phyloP scores from a whole-genome alignment of 2,329 filamentous ascomycete genomes.

The Xylaria sp. region DNA sequence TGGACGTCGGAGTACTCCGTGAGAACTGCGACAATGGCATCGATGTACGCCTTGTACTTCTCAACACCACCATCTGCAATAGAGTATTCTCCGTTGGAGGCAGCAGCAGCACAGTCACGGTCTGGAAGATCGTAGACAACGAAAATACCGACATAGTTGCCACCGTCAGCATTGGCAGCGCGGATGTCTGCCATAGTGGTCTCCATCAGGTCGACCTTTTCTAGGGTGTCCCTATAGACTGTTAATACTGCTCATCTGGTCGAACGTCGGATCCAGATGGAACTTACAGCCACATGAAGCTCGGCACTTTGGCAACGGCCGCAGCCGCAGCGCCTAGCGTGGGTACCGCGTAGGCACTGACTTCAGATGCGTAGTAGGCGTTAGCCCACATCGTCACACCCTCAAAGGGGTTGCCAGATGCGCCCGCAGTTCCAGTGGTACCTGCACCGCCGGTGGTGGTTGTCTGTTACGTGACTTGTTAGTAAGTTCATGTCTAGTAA shows the following conservation, averaged over 20 bases:
- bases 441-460: slow-evolving; percentile 35
- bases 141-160: slow-evolving; percentile 53
- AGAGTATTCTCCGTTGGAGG: slow-evolving; percentile 62
- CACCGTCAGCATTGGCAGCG: slow-evolving; percentile 46
- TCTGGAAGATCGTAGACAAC: slow-evolving; percentile 65
- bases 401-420: slow-evolving; percentile 60
- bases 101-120: slow-evolving; percentile 62
- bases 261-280: not conserved
- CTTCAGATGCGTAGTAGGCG: slow-evolving; percentile 60
- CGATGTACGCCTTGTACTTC: slow-evolving; percentile 63
- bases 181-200: slow-evolving; percentile 53
- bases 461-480: slow-evolving; percentile 3
- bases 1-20: slow-evolving; percentile 51
- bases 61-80: slow-evolving; percentile 56
- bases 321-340: slow-evolving; percentile 61
- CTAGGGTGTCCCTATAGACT: slow-evolving; percentile 51
- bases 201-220: slow-evolving; percentile 54
- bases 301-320: slow-evolving; percentile 57
- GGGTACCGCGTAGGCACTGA: slow-evolving; percentile 64
- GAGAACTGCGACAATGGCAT: slow-evolving; percentile 50
- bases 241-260: slow-evolving; percentile 5
- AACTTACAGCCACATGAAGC: slow-evolving; percentile 58
- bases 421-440: slow-evolving; percentile 47
- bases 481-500: not conserved
- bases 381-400: slow-evolving; percentile 60